Base-by-base conservation (phyloP, 768 basidiomycete genomes). In the Tephrocybe rancida region DNA sequence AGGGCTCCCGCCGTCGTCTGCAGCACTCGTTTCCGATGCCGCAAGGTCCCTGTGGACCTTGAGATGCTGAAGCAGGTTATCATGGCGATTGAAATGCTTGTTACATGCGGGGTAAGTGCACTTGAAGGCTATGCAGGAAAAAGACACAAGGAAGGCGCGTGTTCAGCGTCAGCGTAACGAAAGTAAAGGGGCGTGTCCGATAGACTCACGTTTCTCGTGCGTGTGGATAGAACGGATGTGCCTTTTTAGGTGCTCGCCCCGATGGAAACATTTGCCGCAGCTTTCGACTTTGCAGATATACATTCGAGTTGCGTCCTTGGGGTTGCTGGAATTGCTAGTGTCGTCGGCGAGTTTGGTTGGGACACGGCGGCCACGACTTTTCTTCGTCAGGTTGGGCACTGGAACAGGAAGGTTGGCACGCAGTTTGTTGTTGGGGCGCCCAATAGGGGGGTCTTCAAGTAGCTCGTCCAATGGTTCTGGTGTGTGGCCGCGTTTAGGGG, bases 61-160 rank as follows among this genome's bases (percentile, higher is more conserved):
- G 66, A 87, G 71, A 61, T 92, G 90, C 68, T 92, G 90, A 43
- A 87, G 76, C 29, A 92, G 80, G 67, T 92, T 92, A 64, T 92
- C 90, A 59, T 87, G 86, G 56, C 90, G 78, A 54, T 88, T 89
- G 66, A 92, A 92, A 60, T 75, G 76, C 65, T 89, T 89, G 65
- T 81, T 81, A 70, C 90, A 92, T 26, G 73, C 65, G 3, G 82
- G 76, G 62, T 80, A 80, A 24, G 85, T 79, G 69, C 90, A 92
- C 61, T 84, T 78, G 73, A 86, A 88, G 8, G 90, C 90, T 92
- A 63, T 5, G 35, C 39, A 48, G 30, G 43, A 54, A 22, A 44
- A 49, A 65, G 54, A 48, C 54, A n/a, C 44, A 16, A 46, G 52
- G 62, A 54, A 43, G 54, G 22, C 25, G 24, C 45, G 22, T 37